phyloP scores from a whole-genome alignment of 331 rosid species.

The Malus hybrid region DNA sequence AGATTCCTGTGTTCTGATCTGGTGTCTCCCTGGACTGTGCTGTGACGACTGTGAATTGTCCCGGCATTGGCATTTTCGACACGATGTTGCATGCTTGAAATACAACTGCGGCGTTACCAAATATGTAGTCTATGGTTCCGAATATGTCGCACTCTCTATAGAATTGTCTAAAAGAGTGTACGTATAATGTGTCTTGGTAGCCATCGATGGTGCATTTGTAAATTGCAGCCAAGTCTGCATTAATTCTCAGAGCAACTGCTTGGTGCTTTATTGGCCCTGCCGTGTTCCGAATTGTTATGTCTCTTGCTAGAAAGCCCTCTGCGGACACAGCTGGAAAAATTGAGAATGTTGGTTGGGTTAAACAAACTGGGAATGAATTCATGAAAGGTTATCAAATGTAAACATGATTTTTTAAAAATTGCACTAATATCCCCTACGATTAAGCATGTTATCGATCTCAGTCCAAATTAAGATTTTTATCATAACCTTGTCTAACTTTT shows the following conservation, averaged over 20 bases:
- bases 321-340: constrained; percentile 49
- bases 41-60: constrained; percentile 54
- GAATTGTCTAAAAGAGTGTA: constrained; percentile 67
- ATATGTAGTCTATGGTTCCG: constrained; percentile 69
- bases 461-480: too few species aligned
- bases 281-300: constrained; percentile 49
- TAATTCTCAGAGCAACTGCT: constrained; percentile 61
- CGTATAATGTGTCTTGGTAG: constrained; percentile 60
- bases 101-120: constrained; percentile 64
- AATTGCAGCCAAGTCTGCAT: constrained; percentile 53
- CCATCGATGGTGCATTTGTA: constrained; percentile 52
- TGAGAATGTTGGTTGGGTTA: background rate
- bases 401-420: background rate
- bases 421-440: background rate
- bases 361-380: background rate
- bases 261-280: constrained; percentile 63
- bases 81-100: constrained; percentile 44
- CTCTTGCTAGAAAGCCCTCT: constrained; percentile 65
- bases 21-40: constrained; percentile 54
- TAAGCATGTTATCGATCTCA: too few species aligned
- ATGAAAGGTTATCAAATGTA: background rate
- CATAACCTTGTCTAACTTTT: too few species aligned
- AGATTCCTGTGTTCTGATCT: constrained; percentile 65
- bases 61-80: constrained; percentile 41
- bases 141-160: constrained; percentile 60